Percentiles rank a stretch among this genome's conserved stretches.
Conservation (phyloP, 192 early-diverging fungal species). For the Cladochytrium replicatum region DNA sequence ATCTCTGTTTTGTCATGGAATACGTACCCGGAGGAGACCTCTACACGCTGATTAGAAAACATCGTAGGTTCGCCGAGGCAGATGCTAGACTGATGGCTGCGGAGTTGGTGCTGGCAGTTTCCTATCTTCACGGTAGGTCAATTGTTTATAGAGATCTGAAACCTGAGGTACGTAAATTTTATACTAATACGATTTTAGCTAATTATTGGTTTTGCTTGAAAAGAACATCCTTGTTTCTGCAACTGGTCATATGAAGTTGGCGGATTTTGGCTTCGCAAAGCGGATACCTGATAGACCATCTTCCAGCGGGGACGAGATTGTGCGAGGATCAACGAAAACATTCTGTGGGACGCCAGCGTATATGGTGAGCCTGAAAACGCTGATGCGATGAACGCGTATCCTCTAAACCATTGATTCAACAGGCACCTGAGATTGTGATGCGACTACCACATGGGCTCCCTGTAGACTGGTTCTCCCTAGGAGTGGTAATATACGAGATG, state of each 20-base stretch:
- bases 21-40: slow-evolving; percentile 56
- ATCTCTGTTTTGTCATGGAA: slow-evolving; percentile 30
- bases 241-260: slow-evolving; percentile 57
- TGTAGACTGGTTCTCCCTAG: slow-evolving; percentile 35
- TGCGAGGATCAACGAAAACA: slow-evolving; percentile 16
- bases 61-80: slow-evolving; percentile 46
- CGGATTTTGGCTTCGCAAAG: slow-evolving; percentile 62
- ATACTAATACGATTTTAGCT: too few relatives aligned
- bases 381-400: too few relatives aligned
- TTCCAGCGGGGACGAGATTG: too few relatives aligned
- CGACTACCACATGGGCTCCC: slow-evolving; percentile 33
- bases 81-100: slow-evolving; percentile 55
- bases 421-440: slow-evolving; percentile 32
- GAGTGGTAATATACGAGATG: slow-evolving; percentile 31
- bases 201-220: too few relatives aligned
- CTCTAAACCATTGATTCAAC: too few relatives aligned
- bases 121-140: slow-evolving; percentile 58
- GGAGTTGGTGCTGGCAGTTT: slow-evolving; percentile 55
- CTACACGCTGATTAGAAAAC: slow-evolving; percentile 62
- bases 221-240: slow-evolving; percentile 54
- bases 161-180: slow-evolving; percentile 47
- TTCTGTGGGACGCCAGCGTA: slow-evolving; percentile 81
- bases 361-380: too few relatives aligned
- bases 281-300: slow-evolving; percentile 57
- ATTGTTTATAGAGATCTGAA: slow-evolving; percentile 64